Evolutionary conservation across 208 protist genomes (phyloP), one percentile per base, ranked within the genome.

Genomic region (Herpetomonas tarakana): DNA sequence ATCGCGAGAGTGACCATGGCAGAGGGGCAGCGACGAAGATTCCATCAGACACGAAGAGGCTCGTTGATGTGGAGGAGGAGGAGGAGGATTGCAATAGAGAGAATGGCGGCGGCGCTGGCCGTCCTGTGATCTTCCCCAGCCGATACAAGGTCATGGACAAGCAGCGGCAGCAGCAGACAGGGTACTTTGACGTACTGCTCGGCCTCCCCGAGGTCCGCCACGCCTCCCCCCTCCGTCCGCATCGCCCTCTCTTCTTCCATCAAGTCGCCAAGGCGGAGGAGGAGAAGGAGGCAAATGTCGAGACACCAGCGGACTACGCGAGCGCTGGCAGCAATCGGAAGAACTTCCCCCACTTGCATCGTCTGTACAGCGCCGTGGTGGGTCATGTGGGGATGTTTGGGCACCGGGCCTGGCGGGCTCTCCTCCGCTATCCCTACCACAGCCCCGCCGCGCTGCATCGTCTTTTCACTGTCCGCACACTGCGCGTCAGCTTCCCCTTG

Each of bases 401-500:
- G n/a, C 29, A 25, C 31, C 24, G 25, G 18, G 6, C 3, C 28
- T 29, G 19, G 14, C 3, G 14, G 22, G 27, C 26, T 9, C 35
- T 26, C 25, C 19, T 19, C 51, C 4, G 31, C 11, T 76, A 71
- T 49, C 63, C 70, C 31, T 76, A 58, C 57, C 14, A 19, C 21
- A n/a, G 60, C 50, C 51, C 58, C 12, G 52, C 41, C 16, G 55
- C 64, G 12, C 12, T 71, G 16, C 56, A 70, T 29, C 62, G 70
- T 0, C 60, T 76, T 25, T 76, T 76, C 51, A 57, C 68, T 54
- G 46, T 51, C 21, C 70, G 70, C 26, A 58, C 61, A n/a, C 31
- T 76, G 46, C 35, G 22, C 21, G 2, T 76, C 45, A 1, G 52
- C 25, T 71, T 76, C 65, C n/a, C 41, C 2, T 1, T 76, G 9